phyloP scores from a whole-genome alignment of 306 rosid genomes.

The Mimosa pudica region DNA sequence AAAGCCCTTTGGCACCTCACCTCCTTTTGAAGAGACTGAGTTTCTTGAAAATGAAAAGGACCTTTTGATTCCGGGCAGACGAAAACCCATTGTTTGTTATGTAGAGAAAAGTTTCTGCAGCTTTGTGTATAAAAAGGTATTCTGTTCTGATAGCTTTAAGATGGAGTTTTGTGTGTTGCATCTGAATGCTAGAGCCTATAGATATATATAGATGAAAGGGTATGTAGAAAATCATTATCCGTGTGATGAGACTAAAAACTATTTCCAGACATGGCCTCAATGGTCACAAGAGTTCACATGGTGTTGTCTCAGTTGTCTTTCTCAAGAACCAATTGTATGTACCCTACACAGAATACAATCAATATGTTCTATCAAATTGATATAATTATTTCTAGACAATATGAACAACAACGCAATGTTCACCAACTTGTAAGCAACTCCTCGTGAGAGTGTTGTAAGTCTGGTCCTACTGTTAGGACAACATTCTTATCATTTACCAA shows the following conservation, averaged over 20 bases:
- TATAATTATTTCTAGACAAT: background rate
- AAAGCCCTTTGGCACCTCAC: conserved; percentile 49
- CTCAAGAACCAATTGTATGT: background rate
- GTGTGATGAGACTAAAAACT: background rate
- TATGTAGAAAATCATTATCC: background rate
- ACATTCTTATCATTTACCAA: background rate
- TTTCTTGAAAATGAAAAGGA: background rate
- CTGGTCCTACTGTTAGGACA: no score
- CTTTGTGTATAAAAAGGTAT: background rate
- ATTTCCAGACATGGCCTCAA: background rate
- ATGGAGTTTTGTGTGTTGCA: background rate
- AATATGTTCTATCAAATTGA: background rate
- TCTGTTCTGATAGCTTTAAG: conserved; percentile 14
- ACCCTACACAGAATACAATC: background rate
- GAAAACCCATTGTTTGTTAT: conserved; percentile 34
- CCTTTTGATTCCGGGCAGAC: conserved; percentile 30
- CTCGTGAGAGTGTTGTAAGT: background rate
- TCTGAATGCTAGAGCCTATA: background rate
- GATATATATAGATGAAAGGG: conserved; percentile 32
- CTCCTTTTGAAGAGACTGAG: conserved; percentile 26
- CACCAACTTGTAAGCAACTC: background rate
- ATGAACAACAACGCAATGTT: conserved; percentile 2
- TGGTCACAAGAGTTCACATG: background rate
- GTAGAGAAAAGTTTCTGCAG: background rate
- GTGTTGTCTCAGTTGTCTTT: background rate